Conservation (phyloP, 257 asterid genomes). For the Scutellaria baicalensis region DNA sequence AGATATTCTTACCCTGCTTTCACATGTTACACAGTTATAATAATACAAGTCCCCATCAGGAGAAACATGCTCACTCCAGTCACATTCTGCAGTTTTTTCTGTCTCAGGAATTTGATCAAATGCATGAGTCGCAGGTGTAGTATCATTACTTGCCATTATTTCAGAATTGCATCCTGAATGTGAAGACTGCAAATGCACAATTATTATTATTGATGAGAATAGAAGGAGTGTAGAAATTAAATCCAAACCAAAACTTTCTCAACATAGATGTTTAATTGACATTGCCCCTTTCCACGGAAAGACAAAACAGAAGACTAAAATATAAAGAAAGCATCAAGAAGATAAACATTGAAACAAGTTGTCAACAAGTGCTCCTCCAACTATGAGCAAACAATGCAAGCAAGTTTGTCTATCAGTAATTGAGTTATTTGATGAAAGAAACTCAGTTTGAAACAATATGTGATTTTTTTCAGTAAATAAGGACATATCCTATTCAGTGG, state of each 20-base stretch:
- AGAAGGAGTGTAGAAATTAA: neutral
- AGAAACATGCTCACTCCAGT: constrained; percentile 92
- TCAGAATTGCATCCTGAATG: constrained; percentile 34
- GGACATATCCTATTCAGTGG: neutral
- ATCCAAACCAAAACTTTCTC: neutral
- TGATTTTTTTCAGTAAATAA: neutral
- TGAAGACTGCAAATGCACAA: constrained; percentile 38
- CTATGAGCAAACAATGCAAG: neutral
- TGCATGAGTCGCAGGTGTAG: constrained; percentile 25
- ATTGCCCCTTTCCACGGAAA: neutral
- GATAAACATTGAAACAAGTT: neutral
- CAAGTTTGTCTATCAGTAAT: neutral
- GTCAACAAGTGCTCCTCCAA: neutral
- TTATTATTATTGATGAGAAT: neutral
- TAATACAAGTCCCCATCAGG: constrained; percentile 79
- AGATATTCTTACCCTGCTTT: constrained; percentile 52
- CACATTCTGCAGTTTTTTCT: constrained; percentile 50
- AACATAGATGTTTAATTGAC: neutral
- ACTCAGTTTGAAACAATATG: neutral
- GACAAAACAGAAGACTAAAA: neutral
- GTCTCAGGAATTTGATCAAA: constrained; percentile 25
- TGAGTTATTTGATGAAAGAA: neutral
- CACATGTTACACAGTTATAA: constrained; percentile 76
- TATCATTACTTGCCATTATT: constrained; percentile 16
- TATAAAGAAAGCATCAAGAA: neutral